These are phyloP conservation scores for Aureobasidium sp. DNA, from an alignment of 2,329 filamentous ascomycete genomes.

Conservation along the genomic window DNA sequence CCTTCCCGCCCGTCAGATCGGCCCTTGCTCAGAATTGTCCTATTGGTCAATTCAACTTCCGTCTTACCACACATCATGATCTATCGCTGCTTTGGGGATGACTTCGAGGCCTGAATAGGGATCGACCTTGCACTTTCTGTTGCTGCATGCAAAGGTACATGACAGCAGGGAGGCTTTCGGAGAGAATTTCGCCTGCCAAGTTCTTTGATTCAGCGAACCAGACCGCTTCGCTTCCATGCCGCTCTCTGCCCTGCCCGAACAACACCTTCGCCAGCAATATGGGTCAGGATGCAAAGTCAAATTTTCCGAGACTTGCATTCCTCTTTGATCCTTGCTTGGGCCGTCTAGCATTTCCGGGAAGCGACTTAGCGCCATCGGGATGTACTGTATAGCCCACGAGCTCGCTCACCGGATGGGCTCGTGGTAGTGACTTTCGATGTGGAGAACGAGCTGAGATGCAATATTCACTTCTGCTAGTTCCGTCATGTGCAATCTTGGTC, in stretches of 20 bases:
- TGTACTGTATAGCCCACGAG: neutral
- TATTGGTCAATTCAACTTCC: neutral
- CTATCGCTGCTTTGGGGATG: neutral
- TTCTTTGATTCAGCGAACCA: neutral
- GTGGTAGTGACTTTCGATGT: neutral
- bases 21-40: neutral
- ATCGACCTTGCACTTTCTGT: neutral
- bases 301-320: slow-evolving; percentile 1
- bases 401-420: neutral
- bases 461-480: slow-evolving; percentile 11
- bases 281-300: neutral
- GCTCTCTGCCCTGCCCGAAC: neutral
- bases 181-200: neutral
- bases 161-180: neutral
- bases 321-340: slow-evolving; percentile 7
- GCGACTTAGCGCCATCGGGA: slow-evolving; percentile 8
- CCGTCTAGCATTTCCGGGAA: neutral
- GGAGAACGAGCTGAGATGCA: slow-evolving; percentile 11
- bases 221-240: neutral
- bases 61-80: slow-evolving; percentile 10
- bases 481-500: slow-evolving; percentile 1
- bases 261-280: neutral
- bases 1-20: slow-evolving; percentile 6
- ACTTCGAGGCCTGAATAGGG: neutral
- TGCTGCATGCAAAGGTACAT: neutral